These are phyloP conservation scores for Ceratobasidium sp. DNA, from an alignment of 1,284 basidiomycete genomes.

Conservation along the genomic window DNA sequence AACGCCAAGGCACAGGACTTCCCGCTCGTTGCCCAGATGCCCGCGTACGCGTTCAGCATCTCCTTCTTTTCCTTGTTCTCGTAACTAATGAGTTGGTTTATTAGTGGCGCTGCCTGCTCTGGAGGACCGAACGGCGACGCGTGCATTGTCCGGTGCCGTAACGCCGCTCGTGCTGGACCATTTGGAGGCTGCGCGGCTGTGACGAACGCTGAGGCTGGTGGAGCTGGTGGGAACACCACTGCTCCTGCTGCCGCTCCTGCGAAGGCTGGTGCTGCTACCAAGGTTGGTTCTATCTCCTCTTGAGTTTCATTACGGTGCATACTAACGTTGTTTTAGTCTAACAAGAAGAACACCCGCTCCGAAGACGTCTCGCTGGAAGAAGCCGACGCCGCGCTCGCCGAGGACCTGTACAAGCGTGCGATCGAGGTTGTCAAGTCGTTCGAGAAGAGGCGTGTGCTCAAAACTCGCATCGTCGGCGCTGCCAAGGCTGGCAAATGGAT, in stretches of 20 bases:
- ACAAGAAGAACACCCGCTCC: conserved; percentile 26
- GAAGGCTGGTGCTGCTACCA: conserved; percentile 21
- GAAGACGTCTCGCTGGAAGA: conserved; percentile 32
- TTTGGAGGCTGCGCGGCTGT: conserved; percentile 54
- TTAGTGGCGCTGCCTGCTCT: conserved; percentile 51
- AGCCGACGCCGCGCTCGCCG: conserved; percentile 29
- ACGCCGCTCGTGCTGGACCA: conserved; percentile 52
- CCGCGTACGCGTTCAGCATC: conserved; percentile 47
- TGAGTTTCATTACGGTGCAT: neutral
- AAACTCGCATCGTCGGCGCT: conserved; percentile 45
- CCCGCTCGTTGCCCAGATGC: conserved; percentile 50
- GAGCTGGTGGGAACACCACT: conserved; percentile 16
- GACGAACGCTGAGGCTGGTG: conserved; percentile 41
- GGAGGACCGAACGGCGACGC: conserved; percentile 53
- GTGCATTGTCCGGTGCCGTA: conserved; percentile 53
- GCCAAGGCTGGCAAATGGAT: conserved; percentile 48
- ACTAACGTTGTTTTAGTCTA: conserved; percentile 13
- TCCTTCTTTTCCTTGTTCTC: neutral
- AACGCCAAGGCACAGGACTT: conserved; percentile 52
- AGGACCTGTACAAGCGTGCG: conserved; percentile 43
- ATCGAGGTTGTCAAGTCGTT: conserved; percentile 17
- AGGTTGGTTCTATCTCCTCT: neutral
- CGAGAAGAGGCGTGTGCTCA: conserved; percentile 45
- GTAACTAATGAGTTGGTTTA: neutral
- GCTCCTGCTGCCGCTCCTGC: conserved; percentile 15